Base-by-base conservation (phyloP, 2,329 filamentous ascomycete genomes). In the Cladosporium velox region DNA sequence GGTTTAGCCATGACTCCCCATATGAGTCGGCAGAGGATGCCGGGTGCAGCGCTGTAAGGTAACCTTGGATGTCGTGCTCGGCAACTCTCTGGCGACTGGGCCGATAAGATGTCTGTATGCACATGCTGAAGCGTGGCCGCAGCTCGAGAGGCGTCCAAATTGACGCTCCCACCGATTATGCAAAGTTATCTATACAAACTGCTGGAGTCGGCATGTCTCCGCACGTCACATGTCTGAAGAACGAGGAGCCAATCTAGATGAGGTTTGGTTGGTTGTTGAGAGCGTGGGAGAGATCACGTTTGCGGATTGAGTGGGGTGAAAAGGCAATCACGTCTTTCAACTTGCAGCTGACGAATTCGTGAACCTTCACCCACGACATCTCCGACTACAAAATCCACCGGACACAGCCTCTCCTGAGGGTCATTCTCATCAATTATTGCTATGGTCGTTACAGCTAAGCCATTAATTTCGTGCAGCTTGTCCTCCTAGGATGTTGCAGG, bases 21-120 rank as follows among this genome's bases (percentile, higher is more conserved):
- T 49, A 49, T 51, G 41, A 44, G 26, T 30, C 59, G 38, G 59
- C 59, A 61, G 26, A 54, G 18, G 59, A 26, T 14, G 30, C 18
- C 59, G 52, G 52, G 28, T 34, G 18, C 52, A 14, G 18, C 28
- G 30, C 11, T 49, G 12, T 44, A 30, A 24, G 15, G 32, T 47
- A 47, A 47, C 41, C 41, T 32, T 55, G 26, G 44, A 62, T 62
- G 59, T 62, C 59, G 59, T 62, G 59, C 44, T 52, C 21, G 21
- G 28, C 47, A 51, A 2, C 3, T 30, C 47, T 15, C 28, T 24
- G 18, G 24, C n/a, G 57, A 44, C 24, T 44, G 52, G 57, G 15
- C 57, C 57, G 35, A 44, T 59, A 59, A 59, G 11, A 32, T 15
- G 21, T 18, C 8, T 34, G 32, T 14, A 58, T 35, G 54, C n/a